Conservation (phyloP, 352 stramenopile species). For the Phytophthora cryptogea region DNA sequence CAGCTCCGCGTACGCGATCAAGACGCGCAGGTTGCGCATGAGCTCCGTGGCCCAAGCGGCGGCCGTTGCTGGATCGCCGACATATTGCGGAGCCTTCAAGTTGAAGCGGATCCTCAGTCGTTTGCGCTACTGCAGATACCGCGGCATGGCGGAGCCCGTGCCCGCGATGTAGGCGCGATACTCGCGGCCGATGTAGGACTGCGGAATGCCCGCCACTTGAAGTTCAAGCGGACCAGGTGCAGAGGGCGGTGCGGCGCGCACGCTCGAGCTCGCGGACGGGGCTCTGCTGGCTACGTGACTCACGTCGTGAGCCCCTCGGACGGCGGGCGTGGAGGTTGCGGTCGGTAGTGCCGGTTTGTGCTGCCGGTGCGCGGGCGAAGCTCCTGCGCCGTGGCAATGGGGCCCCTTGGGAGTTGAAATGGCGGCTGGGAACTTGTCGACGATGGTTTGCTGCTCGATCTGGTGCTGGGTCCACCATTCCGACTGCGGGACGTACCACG, state of each 20-base stretch:
- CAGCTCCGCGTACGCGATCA: conserved; percentile 16
- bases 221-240: conserved; percentile 21
- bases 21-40: conserved; percentile 24
- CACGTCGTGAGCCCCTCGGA: too few relatives aligned
- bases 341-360: conserved; percentile 30
- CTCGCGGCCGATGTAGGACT: conserved; percentile 63
- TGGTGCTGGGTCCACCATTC: conserved; percentile 59
- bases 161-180: conserved; percentile 54
- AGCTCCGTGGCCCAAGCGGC: background rate
- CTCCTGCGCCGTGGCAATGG: conserved; percentile 29
- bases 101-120: conserved; percentile 8
- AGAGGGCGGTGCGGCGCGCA: conserved; percentile 7
- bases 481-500: conserved; percentile 59
- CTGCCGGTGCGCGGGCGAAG: conserved; percentile 22
- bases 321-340: too few relatives aligned
- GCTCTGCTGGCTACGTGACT: background rate
- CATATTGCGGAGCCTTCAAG: conserved; percentile 18
- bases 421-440: conserved; percentile 29
- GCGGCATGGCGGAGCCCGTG: conserved; percentile 40
- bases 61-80: conserved; percentile 1
- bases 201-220: conserved; percentile 38
- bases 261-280: conserved; percentile 16
- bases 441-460: conserved; percentile 36
- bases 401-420: background rate
- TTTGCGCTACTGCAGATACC: conserved; percentile 36